Evolutionary conservation across 768 basidiomycete species (phyloP).

Genomic region (Panaeolus cyanescens): DNA sequence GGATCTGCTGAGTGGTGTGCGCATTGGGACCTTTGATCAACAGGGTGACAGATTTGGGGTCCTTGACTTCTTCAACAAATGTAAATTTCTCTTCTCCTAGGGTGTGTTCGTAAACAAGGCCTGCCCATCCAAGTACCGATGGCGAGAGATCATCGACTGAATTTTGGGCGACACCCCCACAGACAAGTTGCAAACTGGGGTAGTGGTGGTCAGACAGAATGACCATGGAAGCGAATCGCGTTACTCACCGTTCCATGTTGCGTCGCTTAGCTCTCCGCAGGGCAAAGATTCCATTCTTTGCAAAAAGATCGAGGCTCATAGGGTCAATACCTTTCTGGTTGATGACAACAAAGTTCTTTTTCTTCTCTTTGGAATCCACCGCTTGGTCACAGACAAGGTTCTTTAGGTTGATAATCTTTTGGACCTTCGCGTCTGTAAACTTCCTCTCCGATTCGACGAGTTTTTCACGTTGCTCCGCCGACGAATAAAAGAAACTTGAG

Average conservation of each 20-base stretch:
- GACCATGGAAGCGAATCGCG: constrained; percentile 2
- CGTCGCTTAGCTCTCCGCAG: constrained; percentile 94
- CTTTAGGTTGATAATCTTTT: constrained; percentile 96
- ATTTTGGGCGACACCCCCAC: constrained; percentile 95
- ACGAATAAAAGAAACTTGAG: constrained; percentile 99
- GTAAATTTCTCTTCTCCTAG: constrained; percentile 99
- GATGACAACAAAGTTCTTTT: constrained; percentile 89
- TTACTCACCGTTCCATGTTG: constrained; percentile 92
- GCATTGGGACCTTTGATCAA: constrained; percentile 97
- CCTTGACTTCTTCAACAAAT: constrained; percentile 95
- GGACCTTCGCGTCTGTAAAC: constrained; percentile 92
- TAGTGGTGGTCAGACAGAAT: not conserved
- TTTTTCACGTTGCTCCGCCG: constrained; percentile 97
- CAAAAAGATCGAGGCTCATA: constrained; percentile 91
- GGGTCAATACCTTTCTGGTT: constrained; percentile 99
- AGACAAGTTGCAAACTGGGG: constrained; percentile 83
- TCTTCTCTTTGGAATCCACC: constrained; percentile 78
- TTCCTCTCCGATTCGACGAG: constrained; percentile 95
- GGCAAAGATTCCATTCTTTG: constrained; percentile 95
- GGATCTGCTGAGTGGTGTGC: constrained; percentile 94
- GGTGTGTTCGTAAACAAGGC: constrained; percentile 98
- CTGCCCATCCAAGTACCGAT: constrained; percentile 93
- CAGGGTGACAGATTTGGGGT: constrained; percentile 93
- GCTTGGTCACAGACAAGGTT: constrained; percentile 94
- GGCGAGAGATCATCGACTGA: constrained; percentile 96